A percentile compares a stretch with the other conserved stretches of the same genome.
Conservation (phyloP, 148 eudicot genomes). For the Persicaria maculosa region DNA sequence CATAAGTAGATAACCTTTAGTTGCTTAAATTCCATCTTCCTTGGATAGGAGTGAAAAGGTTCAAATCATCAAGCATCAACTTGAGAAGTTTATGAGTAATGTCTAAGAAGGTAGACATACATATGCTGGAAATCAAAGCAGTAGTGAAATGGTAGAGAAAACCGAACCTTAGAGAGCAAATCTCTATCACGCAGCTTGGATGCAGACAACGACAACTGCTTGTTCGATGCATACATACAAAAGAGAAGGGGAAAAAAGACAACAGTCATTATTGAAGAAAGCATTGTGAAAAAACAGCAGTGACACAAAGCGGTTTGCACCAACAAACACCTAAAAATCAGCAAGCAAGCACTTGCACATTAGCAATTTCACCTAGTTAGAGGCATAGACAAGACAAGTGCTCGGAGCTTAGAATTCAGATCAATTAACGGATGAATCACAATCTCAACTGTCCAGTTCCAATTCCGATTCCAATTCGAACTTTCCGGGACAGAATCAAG, state of each 20-base stretch:
- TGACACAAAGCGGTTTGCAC: constrained; percentile 8
- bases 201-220: constrained; percentile 86
- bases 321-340: not conserved
- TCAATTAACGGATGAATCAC: not conserved
- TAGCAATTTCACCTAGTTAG: not conserved
- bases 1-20: not conserved
- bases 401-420: not conserved
- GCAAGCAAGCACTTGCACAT: not conserved
- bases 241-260: constrained; percentile 10
- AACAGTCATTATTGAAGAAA: constrained; percentile 8
- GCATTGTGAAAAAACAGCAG: constrained; percentile 8
- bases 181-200: constrained; percentile 73
- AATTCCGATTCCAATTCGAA: not conserved
- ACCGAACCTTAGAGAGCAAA: constrained; percentile 84
- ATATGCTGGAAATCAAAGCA: not conserved
- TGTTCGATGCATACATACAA: constrained; percentile 13
- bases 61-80: too few relatives aligned
- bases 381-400: not conserved
- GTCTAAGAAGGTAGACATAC: too few relatives aligned
- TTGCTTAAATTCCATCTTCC: too few relatives aligned
- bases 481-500: not conserved
- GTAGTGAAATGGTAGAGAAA: constrained; percentile 13
- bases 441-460: not conserved
- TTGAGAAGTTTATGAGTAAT: too few relatives aligned
- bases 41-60: too few relatives aligned